phyloP scores from a whole-genome alignment of 2,329 filamentous ascomycete genomes.

The Dothideomycetidae sp. region DNA sequence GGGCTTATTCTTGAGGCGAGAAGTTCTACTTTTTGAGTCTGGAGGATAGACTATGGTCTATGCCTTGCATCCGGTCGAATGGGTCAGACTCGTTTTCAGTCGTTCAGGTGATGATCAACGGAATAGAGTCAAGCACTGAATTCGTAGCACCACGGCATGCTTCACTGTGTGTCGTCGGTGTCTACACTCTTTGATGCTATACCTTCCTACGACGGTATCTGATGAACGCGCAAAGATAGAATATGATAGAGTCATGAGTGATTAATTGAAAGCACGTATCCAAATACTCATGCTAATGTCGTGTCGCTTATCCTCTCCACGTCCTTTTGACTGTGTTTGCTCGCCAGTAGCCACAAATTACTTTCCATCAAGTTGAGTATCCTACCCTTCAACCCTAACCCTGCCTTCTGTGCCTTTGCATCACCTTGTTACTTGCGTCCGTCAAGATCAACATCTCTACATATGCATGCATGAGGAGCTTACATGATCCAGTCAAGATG shows the following conservation, averaged over 20 bases:
- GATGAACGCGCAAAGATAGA: constrained; percentile 13
- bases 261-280: too few species aligned
- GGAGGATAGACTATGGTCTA: constrained; percentile 26
- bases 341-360: too few species aligned
- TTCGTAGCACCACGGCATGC: constrained; percentile 29
- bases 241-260: too few species aligned
- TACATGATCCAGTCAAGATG: not conserved
- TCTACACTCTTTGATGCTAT: constrained; percentile 18
- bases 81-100: constrained; percentile 42
- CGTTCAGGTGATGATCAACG: constrained; percentile 75
- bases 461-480: not conserved
- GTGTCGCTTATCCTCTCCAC: too few species aligned
- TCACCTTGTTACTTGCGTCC: not conserved
- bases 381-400: not conserved
- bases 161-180: constrained; percentile 11
- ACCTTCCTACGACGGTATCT: constrained; percentile 24
- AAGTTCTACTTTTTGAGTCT: constrained; percentile 43
- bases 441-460: not conserved
- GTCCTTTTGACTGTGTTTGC: too few species aligned
- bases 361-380: too few species aligned
- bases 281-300: too few species aligned
- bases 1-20: constrained; percentile 99
- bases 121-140: constrained; percentile 99
- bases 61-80: constrained; percentile 49
- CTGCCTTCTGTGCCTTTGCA: too few species aligned